phyloP scores from a whole-genome alignment of 2,329 filamentous ascomycete species.

The Trichoderma atroviride region DNA sequence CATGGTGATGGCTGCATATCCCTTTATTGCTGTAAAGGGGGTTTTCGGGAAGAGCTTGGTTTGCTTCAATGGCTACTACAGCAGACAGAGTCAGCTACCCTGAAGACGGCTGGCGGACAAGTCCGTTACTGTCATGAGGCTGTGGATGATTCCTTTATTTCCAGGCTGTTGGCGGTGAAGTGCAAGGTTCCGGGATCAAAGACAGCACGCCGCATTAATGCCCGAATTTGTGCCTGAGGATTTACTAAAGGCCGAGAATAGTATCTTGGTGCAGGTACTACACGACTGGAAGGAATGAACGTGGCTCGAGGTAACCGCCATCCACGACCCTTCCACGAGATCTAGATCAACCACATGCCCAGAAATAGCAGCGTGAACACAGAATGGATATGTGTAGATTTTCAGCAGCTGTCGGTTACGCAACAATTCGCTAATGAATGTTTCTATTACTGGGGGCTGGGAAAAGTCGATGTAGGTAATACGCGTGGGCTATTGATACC shows the following conservation, averaged over 20 bases:
- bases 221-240: neutral
- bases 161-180: neutral
- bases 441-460: neutral
- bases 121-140: neutral
- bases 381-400: neutral
- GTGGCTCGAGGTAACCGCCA: neutral
- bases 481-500: neutral
- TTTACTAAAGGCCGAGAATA: neutral
- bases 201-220: neutral
- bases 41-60: conserved; percentile 11
- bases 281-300: neutral
- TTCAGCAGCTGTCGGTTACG: neutral
- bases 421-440: neutral
- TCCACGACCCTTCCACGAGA: conserved; percentile 5
- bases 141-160: neutral
- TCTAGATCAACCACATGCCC: neutral
- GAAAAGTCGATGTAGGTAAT: neutral
- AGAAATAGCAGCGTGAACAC: neutral
- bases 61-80: neutral
- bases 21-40: conserved; percentile 8
- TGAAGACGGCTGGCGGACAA: neutral
- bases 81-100: neutral
- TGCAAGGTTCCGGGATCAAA: neutral
- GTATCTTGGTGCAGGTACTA: neutral
- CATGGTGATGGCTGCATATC: neutral